Percentiles rank a stretch among this genome's conserved stretches.
These are phyloP conservation scores for Stentor roeselii DNA, from an alignment of 73 alveolate genomes.

Conservation along the genomic window DNA sequence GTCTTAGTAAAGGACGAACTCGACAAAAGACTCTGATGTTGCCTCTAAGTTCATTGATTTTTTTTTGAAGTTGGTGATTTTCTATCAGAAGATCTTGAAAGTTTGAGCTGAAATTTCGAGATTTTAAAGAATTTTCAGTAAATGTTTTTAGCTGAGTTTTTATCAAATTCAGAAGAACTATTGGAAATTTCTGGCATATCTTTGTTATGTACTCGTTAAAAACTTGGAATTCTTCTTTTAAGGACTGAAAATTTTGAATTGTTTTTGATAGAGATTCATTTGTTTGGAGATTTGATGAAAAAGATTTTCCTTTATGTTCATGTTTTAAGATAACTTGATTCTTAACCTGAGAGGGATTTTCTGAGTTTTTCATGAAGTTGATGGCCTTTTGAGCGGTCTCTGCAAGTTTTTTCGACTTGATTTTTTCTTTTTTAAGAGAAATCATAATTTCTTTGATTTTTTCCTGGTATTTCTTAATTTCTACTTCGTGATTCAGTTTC, in stretches of 20 bases:
- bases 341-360: neutral
- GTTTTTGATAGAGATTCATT: neutral
- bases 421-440: neutral
- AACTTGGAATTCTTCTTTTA: neutral
- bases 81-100: neutral
- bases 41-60: conserved; percentile 85
- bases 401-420: neutral
- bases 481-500: neutral
- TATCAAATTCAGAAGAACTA: neutral
- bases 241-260: too few relatives aligned
- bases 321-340: neutral
- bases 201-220: neutral
- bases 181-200: neutral
- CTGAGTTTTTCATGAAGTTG: neutral
- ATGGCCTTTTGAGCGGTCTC: conserved; percentile 16
- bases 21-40: conserved; percentile 90
- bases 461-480: neutral
- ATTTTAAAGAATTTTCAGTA: neutral
- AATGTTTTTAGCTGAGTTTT: neutral
- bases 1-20: conserved; percentile 73
- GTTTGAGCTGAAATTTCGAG: neutral
- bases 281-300: neutral
- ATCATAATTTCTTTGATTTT: neutral
- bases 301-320: neutral
- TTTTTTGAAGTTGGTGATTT: conserved; percentile 33